Evolutionary conservation across 106 monocot species (phyloP), one percentile per base, ranked within the genome.

Genomic region (Dendrobium chrysotoxum): DNA sequence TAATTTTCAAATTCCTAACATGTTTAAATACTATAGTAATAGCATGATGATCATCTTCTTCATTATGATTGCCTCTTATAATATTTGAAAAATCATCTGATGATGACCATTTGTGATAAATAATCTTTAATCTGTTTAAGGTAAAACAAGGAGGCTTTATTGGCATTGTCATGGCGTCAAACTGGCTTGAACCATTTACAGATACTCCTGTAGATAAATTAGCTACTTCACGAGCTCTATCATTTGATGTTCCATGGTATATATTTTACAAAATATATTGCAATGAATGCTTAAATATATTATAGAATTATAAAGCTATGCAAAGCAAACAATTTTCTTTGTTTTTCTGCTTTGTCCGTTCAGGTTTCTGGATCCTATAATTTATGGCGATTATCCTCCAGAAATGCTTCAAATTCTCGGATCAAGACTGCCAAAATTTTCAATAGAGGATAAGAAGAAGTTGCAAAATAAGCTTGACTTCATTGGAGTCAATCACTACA

Each of bases 401-500:
- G 84, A 84, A 76, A 87, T 87, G 87, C 73, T 53, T 2, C 41
- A 79, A 40, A 53, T 84, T 15, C 45, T 87, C 4, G 84, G 81
- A 28, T 75, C 84, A 31, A 87, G 79, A 28, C 38, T 87, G 64
- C 87, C 87, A 17, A 72, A 28, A 71, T 84, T 87, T 39, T 72
- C 87, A 50, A n/a, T 73, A 10, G 65, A 83, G 45, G 87, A 84
- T 10, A 84, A 44, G 28, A 76, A 28, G 55, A 84, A 78, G 55
- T 30, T 91, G 2, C 72, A 79, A 47, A 76, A 82, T 71, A 84
- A 85, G 66, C 40, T 89, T 54, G 92, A 92, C 72, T 92, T 92
- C 75, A 89, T 92, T 40, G 89, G 92, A 68, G 40, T 89, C 9
- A 92, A 92, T 80, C 89, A 92, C 58, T 92, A 89, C 23, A 77